A percentile compares a stretch with the other conserved stretches of the same genome.
phyloP scores from a whole-genome alignment of 2,329 filamentous ascomycete species.

The Chaetomium sp. region DNA sequence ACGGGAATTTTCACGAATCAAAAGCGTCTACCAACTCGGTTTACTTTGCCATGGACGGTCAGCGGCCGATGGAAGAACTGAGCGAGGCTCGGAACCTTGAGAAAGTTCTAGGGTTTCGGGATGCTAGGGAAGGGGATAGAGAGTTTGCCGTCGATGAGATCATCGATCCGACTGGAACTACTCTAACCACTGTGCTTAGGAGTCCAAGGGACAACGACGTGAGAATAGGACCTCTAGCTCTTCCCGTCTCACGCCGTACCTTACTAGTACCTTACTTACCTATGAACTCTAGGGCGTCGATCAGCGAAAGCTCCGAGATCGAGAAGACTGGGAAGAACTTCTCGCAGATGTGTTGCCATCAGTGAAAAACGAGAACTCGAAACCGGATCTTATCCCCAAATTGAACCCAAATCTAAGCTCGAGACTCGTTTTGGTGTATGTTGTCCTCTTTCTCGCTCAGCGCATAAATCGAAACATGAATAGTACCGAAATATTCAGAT shows the following conservation, averaged over 20 bases:
- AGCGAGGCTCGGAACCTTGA: background rate
- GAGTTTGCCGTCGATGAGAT: background rate
- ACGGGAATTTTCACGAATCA: too few species aligned
- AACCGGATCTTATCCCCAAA: background rate
- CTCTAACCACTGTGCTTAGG: too few species aligned
- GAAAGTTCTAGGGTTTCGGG: background rate
- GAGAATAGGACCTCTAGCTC: too few species aligned
- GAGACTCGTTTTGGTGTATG: background rate
- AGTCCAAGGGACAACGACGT: too few species aligned
- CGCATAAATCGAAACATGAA: too few species aligned
- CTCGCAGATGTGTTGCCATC: background rate
- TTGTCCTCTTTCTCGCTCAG: background rate
- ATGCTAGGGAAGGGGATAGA: background rate
- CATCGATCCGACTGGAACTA: background rate
- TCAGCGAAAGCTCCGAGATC: background rate
- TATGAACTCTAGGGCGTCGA: too few species aligned
- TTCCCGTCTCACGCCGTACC: too few species aligned
- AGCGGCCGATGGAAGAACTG: background rate
- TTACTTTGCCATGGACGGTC: background rate
- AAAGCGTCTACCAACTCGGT: background rate
- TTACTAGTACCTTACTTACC: too few species aligned
- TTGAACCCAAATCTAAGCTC: background rate
- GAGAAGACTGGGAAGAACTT: background rate
- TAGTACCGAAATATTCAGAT: too few species aligned
- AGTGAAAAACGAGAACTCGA: background rate